Percentiles rank a stretch among this genome's conserved stretches.
Conservation (phyloP, 1,284 basidiomycete genomes). For the Cryptococcus sp. region DNA sequence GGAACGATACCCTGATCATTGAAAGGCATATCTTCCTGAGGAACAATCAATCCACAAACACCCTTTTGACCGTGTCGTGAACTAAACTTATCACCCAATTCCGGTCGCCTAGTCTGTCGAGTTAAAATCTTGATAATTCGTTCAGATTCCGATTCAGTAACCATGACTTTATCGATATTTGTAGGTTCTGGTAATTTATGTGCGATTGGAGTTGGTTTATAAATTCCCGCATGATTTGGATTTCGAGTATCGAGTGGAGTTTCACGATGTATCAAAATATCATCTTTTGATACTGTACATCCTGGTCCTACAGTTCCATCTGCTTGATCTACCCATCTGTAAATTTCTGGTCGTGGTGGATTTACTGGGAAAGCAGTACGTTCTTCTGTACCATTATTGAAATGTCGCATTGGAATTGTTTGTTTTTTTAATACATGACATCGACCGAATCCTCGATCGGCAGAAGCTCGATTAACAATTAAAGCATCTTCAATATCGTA, state of each 20-base stretch:
- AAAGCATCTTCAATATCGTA: conserved; percentile 99
- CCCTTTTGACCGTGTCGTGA: conserved; percentile 98
- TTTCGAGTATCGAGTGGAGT: conserved; percentile 75
- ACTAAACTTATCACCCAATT: conserved; percentile 98
- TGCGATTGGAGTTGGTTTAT: conserved; percentile 80
- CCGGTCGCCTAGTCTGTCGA: conserved; percentile 91
- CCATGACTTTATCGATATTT: conserved; percentile 95
- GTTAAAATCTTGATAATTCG: conserved; percentile 99
- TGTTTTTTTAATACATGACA: conserved; percentile 98
- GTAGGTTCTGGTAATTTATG: conserved; percentile 91
- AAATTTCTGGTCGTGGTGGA: conserved; percentile 64
- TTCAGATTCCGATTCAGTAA: conserved; percentile 89
- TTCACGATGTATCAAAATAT: conserved; percentile 96
- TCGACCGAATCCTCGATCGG: conserved; percentile 95
- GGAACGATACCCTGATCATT: conserved; percentile 92
- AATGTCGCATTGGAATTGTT: conserved; percentile 87
- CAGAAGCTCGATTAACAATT: conserved; percentile 88
- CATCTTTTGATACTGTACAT: conserved; percentile 85
- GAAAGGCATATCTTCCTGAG: conserved; percentile 99
- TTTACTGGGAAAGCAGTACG: conserved; percentile 77
- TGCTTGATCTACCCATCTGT: conserved; percentile 82
- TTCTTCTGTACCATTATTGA: conserved; percentile 96
- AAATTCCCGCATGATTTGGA: conserved; percentile 41
- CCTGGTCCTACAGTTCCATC: conserved; percentile 95
- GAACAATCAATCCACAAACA: conserved; percentile 96